Evolutionary conservation across 2,329 filamentous ascomycete species (phyloP).

Genomic region (Aotearoamyces nothofagi): DNA sequence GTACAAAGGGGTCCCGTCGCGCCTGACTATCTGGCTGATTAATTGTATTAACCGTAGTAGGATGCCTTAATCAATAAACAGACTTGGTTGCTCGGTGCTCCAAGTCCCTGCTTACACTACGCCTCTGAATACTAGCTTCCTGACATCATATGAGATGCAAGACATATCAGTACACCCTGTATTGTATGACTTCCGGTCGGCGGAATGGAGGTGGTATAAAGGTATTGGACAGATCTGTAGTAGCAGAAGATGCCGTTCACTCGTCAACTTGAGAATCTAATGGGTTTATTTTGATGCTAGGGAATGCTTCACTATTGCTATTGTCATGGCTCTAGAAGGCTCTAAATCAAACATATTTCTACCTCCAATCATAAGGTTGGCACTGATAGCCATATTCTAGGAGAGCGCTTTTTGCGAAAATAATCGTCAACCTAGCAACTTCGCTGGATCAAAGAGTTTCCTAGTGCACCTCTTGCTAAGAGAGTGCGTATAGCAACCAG

Average conservation of each 20-base stretch:
- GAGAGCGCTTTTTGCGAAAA: slow-evolving; percentile 1
- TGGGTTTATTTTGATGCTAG: too few relatives aligned
- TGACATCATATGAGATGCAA: not conserved
- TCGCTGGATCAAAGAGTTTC: too few relatives aligned
- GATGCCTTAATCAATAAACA: too few relatives aligned
- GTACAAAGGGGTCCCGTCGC: too few relatives aligned
- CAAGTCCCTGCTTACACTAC: too few relatives aligned
- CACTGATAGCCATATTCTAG: not conserved
- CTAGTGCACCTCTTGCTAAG: not conserved
- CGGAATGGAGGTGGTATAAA: not conserved
- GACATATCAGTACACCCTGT: slow-evolving; percentile 1
- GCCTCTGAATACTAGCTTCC: not conserved
- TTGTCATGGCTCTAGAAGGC: not conserved
- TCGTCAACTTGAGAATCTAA: too few relatives aligned
- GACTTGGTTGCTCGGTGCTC: too few relatives aligned
- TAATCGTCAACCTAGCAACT: too few relatives aligned
- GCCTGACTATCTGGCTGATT: too few relatives aligned
- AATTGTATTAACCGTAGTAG: too few relatives aligned
- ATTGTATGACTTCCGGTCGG: not conserved
- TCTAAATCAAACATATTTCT: not conserved
- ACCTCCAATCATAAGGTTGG: not conserved
- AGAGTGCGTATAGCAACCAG: not conserved
- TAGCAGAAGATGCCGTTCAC: slow-evolving; percentile 1
- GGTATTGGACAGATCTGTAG: not conserved
- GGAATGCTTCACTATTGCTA: too few relatives aligned